A percentile compares a stretch with the other conserved stretches of the same genome.
Evolutionary conservation across 2,329 filamentous ascomycete genomes (phyloP).

Genomic region (Cordyceps cateniannulata): DNA sequence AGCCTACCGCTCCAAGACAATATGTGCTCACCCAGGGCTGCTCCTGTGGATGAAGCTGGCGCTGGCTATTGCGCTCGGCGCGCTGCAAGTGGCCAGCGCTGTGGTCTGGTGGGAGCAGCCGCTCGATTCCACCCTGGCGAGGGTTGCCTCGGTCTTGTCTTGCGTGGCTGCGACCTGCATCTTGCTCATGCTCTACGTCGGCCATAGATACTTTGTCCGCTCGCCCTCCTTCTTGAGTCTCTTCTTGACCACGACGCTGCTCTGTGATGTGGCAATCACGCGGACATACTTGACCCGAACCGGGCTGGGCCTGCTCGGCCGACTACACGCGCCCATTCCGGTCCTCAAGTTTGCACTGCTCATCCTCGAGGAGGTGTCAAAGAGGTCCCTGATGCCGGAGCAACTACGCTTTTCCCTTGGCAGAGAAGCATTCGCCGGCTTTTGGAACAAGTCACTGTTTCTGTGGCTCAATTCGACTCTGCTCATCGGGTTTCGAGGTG

Average conservation of each 20-base stretch:
- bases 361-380: neutral
- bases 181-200: neutral
- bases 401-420: neutral
- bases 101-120: neutral
- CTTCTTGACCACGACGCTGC: neutral
- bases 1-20: neutral
- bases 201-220: neutral
- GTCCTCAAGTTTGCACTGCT: neutral
- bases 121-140: neutral
- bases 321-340: neutral
- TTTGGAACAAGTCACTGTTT: neutral
- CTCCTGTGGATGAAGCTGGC: neutral
- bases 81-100: neutral
- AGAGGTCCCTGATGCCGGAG: neutral
- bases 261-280: neutral
- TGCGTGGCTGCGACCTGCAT: neutral
- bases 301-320: neutral
- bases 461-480: constrained; percentile 4
- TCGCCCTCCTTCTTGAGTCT: neutral
- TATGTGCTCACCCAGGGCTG: neutral
- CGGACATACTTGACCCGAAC: neutral
- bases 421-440: neutral
- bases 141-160: neutral
- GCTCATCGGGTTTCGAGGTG: neutral
- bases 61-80: neutral